Evolutionary conservation across 495 filamentous ascomycete genomes (phyloP), one percentile per base, ranked within the genome.

Genomic region (Penicillium mononematosum): DNA sequence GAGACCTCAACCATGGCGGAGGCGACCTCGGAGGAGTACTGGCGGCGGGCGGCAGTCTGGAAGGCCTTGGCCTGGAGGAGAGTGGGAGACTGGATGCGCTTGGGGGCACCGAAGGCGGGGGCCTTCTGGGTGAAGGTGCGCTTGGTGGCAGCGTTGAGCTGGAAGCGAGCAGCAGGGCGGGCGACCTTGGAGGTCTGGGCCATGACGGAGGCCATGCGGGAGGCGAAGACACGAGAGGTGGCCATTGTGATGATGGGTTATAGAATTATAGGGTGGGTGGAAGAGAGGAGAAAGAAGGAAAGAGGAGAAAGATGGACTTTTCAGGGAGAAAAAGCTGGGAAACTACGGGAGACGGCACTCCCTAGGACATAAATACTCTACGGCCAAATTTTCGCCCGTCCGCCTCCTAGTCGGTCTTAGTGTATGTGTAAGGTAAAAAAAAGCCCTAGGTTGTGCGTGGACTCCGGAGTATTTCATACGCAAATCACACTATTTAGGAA

Each of bases 1-100:
- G 88, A 90, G 75, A 89, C 87, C 79, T 88, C 85, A 67, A 91
- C 87, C 84, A 92, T 87, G 80, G 88, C 88, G 74, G 84, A 75
- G 77, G 87, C 87, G 78, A 90, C 85, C 82, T 90, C 87, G 70
- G 86, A 89, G 60, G 85, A 88, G 86, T 88, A 90, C 66, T 84
- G 81, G 68, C 86, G 86, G 75, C 81, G 80, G 60, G 76, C 73
- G 70, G 76, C 74, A 64, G 69, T 61, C 74, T 78, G 77, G 78
- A 88, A 85, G 65, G 80, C 82, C 74, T 82, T 81, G 75, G 80
- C 82, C 61, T 82, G 83, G 65, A 86, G 72, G 71, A 79, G 72
- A 50, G 81, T 79, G 57, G 81, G 76, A 41, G 75, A 78, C 74
- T 85, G 81, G 79, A 85, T 81, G 73, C 85, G 85, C 82, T 87